phyloP scores from a whole-genome alignment of 2,329 filamentous ascomycete species.

The Apiospora pterosperma region DNA sequence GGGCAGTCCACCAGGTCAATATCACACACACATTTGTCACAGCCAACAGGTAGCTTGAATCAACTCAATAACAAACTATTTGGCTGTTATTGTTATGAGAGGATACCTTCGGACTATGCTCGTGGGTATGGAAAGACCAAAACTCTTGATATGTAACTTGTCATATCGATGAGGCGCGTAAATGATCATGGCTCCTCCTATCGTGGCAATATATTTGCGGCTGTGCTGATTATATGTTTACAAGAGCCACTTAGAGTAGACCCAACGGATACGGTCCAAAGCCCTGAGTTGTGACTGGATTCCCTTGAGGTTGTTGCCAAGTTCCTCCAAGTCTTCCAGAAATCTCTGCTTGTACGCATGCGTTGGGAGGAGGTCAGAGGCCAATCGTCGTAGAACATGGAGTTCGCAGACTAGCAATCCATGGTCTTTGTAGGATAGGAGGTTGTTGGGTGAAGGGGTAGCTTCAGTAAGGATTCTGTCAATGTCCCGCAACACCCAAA shows the following conservation, averaged over 20 bases:
- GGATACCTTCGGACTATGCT: not conserved
- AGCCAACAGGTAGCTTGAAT: not conserved
- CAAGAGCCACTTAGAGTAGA: constrained; percentile 73
- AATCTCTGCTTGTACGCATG: constrained; percentile 76
- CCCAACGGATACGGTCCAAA: constrained; percentile 83
- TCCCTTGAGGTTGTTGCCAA: constrained; percentile 82
- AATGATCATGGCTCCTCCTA: not conserved
- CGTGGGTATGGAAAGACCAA: not conserved
- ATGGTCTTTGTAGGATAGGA: constrained; percentile 88
- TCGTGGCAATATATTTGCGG: not conserved
- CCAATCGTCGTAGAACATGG: constrained; percentile 72
- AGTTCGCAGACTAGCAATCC: constrained; percentile 87
- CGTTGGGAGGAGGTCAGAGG: constrained; percentile 64
- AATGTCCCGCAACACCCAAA: constrained; percentile 81
- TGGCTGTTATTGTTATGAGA: not conserved
- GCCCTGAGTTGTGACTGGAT: constrained; percentile 75
- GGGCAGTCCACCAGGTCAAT: not conserved
- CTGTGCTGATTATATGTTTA: constrained; percentile 17
- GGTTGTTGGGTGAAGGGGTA: constrained; percentile 65
- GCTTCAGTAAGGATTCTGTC: constrained; percentile 74
- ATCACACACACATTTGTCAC: not conserved
- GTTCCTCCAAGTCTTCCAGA: constrained; percentile 79
- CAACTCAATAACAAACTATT: not conserved
- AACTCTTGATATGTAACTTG: not conserved
- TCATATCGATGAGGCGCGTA: not conserved